Evolutionary conservation across 2,329 filamentous ascomycete species (phyloP).

Genomic region (Beauveria scarabaeidicola): DNA sequence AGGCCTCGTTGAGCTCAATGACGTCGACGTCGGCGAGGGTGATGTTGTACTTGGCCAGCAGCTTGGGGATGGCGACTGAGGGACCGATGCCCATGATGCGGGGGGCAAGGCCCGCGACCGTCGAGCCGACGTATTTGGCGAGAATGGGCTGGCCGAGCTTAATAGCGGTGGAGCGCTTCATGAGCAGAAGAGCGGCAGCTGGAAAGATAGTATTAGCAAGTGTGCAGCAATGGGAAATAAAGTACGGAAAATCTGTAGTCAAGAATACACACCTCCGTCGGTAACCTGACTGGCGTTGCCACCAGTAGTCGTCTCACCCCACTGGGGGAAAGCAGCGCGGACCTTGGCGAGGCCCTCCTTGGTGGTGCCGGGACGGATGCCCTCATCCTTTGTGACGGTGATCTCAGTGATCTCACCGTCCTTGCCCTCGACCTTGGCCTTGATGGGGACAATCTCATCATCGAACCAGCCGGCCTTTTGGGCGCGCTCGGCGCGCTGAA

Average conservation of each 20-base stretch:
- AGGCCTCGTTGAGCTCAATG: slow-evolving; percentile 94
- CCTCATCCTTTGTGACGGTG: slow-evolving; percentile 78
- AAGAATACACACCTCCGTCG: slow-evolving; percentile 58
- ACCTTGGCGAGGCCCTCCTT: slow-evolving; percentile 76
- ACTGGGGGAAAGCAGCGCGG: slow-evolving; percentile 81
- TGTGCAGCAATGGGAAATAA: neutral
- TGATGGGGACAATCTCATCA: slow-evolving; percentile 89
- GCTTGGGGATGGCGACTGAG: slow-evolving; percentile 67
- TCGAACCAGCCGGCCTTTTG: slow-evolving; percentile 88
- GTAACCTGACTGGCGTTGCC: slow-evolving; percentile 94
- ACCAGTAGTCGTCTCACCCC: slow-evolving; percentile 77
- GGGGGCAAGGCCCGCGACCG: slow-evolving; percentile 80
- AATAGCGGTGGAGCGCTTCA: slow-evolving; percentile 87
- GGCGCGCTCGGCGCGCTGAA: slow-evolving; percentile 75
- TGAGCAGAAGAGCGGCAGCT: slow-evolving; percentile 81
- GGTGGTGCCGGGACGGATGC: slow-evolving; percentile 83
- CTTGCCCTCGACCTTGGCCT: slow-evolving; percentile 70
- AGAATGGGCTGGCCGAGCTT: slow-evolving; percentile 84
- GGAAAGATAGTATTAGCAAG: slow-evolving; percentile 10
- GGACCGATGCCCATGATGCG: slow-evolving; percentile 96
- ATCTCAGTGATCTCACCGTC: slow-evolving; percentile 73
- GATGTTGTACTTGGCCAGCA: slow-evolving; percentile 71
- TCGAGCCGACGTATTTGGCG: slow-evolving; percentile 89
- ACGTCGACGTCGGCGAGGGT: slow-evolving; percentile 77
- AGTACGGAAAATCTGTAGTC: neutral